Evolutionary conservation across 1,284 basidiomycete genomes (phyloP).

Genomic region (Athelia psychrophila): DNA sequence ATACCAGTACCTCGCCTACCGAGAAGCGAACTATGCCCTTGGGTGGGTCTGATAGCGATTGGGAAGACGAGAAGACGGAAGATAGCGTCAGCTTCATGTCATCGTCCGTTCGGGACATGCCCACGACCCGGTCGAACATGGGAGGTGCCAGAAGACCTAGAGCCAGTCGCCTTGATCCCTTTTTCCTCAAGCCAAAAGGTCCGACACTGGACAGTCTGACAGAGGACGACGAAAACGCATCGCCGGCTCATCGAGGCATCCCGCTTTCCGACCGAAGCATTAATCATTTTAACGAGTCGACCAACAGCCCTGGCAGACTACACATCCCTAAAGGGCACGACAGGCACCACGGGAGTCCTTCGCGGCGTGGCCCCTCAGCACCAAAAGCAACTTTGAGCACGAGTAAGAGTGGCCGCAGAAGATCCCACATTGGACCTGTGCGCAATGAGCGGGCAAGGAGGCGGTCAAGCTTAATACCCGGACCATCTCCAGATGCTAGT

Average conservation of each 20-base stretch:
- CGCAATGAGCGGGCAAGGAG: slow-evolving; percentile 67
- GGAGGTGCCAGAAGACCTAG: slow-evolving; percentile 42
- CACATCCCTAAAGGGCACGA: slow-evolving; percentile 34
- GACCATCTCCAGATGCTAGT: slow-evolving; percentile 41
- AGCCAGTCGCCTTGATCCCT: slow-evolving; percentile 63
- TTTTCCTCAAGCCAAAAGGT: slow-evolving; percentile 61
- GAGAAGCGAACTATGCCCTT: slow-evolving; percentile 41
- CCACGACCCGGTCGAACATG: neutral
- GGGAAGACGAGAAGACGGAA: slow-evolving; percentile 85
- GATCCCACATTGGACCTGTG: slow-evolving; percentile 70
- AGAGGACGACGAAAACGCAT: slow-evolving; percentile 64
- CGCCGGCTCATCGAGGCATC: slow-evolving; percentile 28
- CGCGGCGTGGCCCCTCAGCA: slow-evolving; percentile 47
- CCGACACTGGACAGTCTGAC: slow-evolving; percentile 60
- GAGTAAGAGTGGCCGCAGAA: slow-evolving; percentile 46
- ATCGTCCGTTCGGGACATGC: slow-evolving; percentile 25
- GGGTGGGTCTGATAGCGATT: slow-evolving; percentile 75
- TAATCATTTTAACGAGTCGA: slow-evolving; percentile 34
- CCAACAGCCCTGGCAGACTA: slow-evolving; percentile 47
- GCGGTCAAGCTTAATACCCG: slow-evolving; percentile 75
- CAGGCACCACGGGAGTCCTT: slow-evolving; percentile 36
- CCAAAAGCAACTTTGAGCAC: slow-evolving; percentile 37
- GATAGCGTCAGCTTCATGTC: slow-evolving; percentile 56
- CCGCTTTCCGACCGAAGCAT: slow-evolving; percentile 52
- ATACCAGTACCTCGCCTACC: slow-evolving; percentile 13